Conservation (phyloP, 2,329 filamentous ascomycete species). For the Basipetospora sp. region DNA sequence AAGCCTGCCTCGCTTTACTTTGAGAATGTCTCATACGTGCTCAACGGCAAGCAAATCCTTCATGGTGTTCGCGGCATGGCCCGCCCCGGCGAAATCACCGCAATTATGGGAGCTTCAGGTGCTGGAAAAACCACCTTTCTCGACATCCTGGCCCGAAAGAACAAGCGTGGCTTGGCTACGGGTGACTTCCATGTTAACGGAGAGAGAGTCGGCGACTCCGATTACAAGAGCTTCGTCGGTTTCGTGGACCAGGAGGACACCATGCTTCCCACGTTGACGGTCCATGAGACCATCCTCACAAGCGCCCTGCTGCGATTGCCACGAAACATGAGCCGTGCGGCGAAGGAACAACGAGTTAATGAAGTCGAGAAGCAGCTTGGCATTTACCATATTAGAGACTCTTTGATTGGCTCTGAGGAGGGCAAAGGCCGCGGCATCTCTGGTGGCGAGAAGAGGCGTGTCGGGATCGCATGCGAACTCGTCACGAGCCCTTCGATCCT, state of each 20-base stretch:
- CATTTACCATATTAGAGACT: slow-evolving; percentile 85
- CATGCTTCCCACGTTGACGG: slow-evolving; percentile 86
- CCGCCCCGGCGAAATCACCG: slow-evolving; percentile 87
- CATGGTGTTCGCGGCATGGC: slow-evolving; percentile 68
- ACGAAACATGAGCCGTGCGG: slow-evolving; percentile 68
- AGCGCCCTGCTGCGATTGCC: slow-evolving; percentile 87
- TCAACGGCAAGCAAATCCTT: slow-evolving; percentile 81
- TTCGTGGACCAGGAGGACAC: slow-evolving; percentile 98
- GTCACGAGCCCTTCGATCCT: slow-evolving; percentile 95
- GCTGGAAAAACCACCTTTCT: slow-evolving; percentile 95
- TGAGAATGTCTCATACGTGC: slow-evolving; percentile 68
- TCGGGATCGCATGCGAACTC: slow-evolving; percentile 92
- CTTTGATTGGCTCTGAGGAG: slow-evolving; percentile 90
- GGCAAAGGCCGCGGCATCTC: slow-evolving; percentile 89
- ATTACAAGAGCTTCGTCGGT: slow-evolving; percentile 84
- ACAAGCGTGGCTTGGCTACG: slow-evolving; percentile 66
- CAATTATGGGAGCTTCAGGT: slow-evolving; percentile 95
- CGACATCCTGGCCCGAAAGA: slow-evolving; percentile 90
- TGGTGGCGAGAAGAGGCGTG: slow-evolving; percentile 87
- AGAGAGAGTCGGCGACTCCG: slow-evolving; percentile 67
- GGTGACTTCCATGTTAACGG: slow-evolving; percentile 90
- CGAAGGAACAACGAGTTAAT: slow-evolving; percentile 82
- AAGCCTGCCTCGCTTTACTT: slow-evolving; percentile 82
- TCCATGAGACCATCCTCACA: slow-evolving; percentile 93
- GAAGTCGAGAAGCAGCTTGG: slow-evolving; percentile 94